Conservation (phyloP, 192 early-diverging fungal genomes). For the Coemansia sp. region DNA sequence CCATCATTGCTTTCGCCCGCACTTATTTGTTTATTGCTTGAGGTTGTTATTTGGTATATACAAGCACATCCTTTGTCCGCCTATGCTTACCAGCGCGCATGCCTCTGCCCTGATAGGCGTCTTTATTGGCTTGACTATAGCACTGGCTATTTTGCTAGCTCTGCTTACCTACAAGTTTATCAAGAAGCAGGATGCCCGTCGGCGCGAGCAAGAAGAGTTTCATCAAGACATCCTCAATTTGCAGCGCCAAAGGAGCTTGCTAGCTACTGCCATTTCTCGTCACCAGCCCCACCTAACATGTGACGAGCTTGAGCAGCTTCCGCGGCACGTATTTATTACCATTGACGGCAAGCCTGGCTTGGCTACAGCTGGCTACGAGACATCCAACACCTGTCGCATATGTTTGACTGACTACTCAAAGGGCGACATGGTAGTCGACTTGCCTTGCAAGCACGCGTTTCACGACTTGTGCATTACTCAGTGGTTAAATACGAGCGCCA, state of each 20-base stretch:
- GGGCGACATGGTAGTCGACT: slow-evolving; percentile 61
- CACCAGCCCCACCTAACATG: neutral
- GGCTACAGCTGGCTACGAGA: slow-evolving; percentile 5
- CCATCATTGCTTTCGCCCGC: no score
- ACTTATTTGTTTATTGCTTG: neutral
- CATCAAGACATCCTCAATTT: neutral
- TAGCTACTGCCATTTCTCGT: neutral
- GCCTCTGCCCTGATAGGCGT: neutral
- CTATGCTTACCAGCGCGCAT: neutral
- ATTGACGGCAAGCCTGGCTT: neutral
- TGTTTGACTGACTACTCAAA: slow-evolving; percentile 80
- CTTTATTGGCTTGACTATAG: neutral
- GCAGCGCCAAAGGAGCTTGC: neutral
- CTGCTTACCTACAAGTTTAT: neutral
- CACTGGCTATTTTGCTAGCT: neutral
- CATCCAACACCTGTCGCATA: slow-evolving; percentile 60
- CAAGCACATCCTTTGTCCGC: neutral
- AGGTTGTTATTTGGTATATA: no score
- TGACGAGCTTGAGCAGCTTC: neutral
- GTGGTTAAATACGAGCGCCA: slow-evolving; percentile 86
- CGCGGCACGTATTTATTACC: neutral
- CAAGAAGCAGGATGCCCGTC: neutral
- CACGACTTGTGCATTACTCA: slow-evolving; percentile 80
- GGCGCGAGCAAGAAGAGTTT: neutral
- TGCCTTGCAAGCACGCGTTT: slow-evolving; percentile 85